A percentile compares a stretch with the other conserved stretches of the same genome.
These are phyloP conservation scores for Litsea cubeba DNA, from an alignment of 164 flowering plant species.

Conservation along the genomic window DNA sequence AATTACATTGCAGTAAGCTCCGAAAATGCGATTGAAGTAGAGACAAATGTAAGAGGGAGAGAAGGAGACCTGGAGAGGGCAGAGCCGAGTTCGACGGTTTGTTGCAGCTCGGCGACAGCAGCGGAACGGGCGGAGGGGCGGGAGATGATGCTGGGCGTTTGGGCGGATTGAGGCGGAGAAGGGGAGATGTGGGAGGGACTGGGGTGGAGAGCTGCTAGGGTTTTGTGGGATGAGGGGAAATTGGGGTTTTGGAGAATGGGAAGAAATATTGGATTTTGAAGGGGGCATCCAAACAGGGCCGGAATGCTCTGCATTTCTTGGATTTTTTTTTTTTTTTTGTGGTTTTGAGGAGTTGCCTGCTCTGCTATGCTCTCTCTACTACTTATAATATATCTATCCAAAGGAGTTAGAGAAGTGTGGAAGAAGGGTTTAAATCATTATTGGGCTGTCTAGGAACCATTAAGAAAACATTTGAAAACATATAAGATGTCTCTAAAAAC, in stretches of 20 bases:
- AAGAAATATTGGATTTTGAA: neutral
- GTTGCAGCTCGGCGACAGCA: neutral
- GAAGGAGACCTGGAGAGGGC: neutral
- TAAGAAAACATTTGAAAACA: too few species aligned
- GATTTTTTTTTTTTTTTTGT: too few species aligned
- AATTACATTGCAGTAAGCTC: neutral
- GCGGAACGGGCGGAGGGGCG: neutral
- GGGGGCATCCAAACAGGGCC: neutral
- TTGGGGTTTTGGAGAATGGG: neutral
- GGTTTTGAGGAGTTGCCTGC: too few species aligned
- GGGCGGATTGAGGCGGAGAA: neutral
- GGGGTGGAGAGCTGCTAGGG: neutral
- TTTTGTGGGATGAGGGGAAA: neutral
- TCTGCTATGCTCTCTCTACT: too few species aligned
- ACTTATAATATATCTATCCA: too few species aligned
- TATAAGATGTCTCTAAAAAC: too few species aligned
- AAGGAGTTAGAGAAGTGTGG: too few species aligned
- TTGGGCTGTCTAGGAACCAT: too few species aligned
- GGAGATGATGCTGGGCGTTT: neutral
- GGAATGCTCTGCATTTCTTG: constrained; percentile 3
- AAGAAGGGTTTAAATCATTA: too few species aligned
- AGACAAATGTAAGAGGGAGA: neutral
- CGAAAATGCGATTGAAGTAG: neutral
- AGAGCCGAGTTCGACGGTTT: neutral
- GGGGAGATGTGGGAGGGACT: neutral